phyloP scores from a whole-genome alignment of 78 protist species.

The Cavenderia fasciculata region DNA sequence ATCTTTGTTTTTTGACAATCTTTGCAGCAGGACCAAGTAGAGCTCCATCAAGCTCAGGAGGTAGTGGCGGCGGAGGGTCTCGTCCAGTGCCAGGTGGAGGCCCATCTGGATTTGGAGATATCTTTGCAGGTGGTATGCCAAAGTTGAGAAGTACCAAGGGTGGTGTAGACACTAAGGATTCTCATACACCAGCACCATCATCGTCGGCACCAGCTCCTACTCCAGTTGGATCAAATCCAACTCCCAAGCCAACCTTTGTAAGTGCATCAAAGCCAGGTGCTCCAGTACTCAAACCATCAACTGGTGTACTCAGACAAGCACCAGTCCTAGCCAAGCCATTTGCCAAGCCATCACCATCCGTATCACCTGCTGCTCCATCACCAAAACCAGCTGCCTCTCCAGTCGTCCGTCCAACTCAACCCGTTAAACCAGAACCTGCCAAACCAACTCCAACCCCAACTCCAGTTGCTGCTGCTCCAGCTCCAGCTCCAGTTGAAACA shows the following conservation, averaged over 20 bases:
- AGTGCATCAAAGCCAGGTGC: constrained; percentile 3
- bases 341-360: constrained; percentile 12
- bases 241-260: constrained; percentile 7
- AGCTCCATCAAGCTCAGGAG: constrained; percentile 3
- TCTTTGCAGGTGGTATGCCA: constrained; percentile 76
- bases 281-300: constrained; percentile 38
- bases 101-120: constrained; percentile 68
- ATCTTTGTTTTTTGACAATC: not conserved
- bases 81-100: constrained; percentile 27
- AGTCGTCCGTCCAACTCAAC: not conserved
- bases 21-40: not conserved
- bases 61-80: not conserved
- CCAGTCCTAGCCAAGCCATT: constrained; percentile 6
- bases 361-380: not conserved
- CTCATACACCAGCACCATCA: not conserved
- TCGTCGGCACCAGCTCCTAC: not conserved
- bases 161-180: not conserved
- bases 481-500: not conserved
- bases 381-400: constrained; percentile 11
- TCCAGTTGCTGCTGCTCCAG: constrained; percentile 3
- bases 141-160: constrained; percentile 45
- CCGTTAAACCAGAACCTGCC: not conserved
- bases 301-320: constrained; percentile 56
- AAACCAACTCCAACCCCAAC: constrained; percentile 6
- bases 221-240: not conserved